Conservation (phyloP, 768 basidiomycete genomes). For the Dioszegia crocea region DNA sequence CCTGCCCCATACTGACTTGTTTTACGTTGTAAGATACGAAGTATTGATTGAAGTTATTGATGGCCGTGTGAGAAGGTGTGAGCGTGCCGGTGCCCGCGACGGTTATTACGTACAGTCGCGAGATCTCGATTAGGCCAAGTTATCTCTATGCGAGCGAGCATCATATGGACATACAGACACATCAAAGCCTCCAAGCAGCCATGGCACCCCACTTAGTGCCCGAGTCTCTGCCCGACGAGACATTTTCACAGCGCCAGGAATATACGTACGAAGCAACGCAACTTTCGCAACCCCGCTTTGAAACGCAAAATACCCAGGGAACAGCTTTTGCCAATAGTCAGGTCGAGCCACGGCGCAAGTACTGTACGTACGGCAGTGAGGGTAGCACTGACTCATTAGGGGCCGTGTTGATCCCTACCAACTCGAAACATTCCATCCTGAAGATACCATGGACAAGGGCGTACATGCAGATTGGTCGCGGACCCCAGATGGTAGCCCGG, state of each 20-base stretch:
- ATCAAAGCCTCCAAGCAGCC: no score
- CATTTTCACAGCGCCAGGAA: conserved; percentile 16
- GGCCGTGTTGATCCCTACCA: conserved; percentile 47
- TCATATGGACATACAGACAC: no score
- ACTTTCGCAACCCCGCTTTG: conserved; percentile 36
- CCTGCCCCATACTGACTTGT: no score
- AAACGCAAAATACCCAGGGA: conserved; percentile 38
- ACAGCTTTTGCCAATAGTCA: conserved; percentile 34
- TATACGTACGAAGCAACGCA: conserved; percentile 40
- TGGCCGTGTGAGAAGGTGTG: no score
- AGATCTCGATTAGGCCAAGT: no score
- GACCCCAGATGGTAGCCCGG: conserved; percentile 22
- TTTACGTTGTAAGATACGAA: no score
- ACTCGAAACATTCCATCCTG: conserved; percentile 33
- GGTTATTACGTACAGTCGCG: not conserved
- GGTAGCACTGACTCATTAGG: conserved; percentile 24
- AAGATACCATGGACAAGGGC: conserved; percentile 43
- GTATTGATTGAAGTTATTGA: no score
- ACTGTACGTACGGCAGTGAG: conserved; percentile 35
- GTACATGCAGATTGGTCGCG: conserved; percentile 41
- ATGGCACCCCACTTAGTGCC: conserved; percentile 17
- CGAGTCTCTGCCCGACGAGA: conserved; percentile 12
- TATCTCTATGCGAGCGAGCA: no score
- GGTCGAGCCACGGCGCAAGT: conserved; percentile 46
- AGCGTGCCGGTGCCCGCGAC: no score